phyloP scores from a whole-genome alignment of 139 green algal genomes.

The Chlamydomonas schloesseri region DNA sequence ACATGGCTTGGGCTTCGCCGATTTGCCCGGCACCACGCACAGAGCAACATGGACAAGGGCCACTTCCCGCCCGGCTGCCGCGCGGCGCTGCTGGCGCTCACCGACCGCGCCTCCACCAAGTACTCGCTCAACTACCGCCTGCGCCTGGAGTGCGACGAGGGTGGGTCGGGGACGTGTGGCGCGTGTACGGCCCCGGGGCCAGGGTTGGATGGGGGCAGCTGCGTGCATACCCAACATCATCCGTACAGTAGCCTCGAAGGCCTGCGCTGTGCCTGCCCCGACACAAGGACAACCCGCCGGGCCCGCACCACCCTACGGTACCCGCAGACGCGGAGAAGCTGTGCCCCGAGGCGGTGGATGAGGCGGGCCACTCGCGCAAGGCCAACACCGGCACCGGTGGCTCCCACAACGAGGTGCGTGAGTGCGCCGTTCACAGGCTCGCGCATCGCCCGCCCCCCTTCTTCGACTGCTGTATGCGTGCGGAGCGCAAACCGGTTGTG shows the following conservation, averaged over 20 bases:
- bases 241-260: too few species aligned
- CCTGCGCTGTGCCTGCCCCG: too few species aligned
- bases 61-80: constrained; percentile 52
- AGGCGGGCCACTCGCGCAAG: neutral
- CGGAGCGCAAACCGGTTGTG: too few species aligned
- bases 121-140: constrained; percentile 55
- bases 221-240: too few species aligned
- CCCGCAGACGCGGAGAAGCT: constrained; percentile 26
- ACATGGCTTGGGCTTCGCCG: too few species aligned
- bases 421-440: too few species aligned
- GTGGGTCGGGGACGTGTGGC: too few species aligned
- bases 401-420: neutral
- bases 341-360: constrained; percentile 35
- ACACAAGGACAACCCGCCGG: too few species aligned
- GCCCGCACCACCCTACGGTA: too few species aligned
- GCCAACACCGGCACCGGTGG: neutral
- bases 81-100: constrained; percentile 18
- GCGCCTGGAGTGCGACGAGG: constrained; percentile 34
- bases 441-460: too few species aligned
- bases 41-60: constrained; percentile 35
- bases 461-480: too few species aligned
- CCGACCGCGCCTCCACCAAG: constrained; percentile 30
- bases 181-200: neutral
- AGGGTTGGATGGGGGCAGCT: neutral
- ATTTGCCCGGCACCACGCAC: too few species aligned